Evolutionary conservation across 257 asterid species (phyloP).

Genomic region (Primulina huaijiensis): DNA sequence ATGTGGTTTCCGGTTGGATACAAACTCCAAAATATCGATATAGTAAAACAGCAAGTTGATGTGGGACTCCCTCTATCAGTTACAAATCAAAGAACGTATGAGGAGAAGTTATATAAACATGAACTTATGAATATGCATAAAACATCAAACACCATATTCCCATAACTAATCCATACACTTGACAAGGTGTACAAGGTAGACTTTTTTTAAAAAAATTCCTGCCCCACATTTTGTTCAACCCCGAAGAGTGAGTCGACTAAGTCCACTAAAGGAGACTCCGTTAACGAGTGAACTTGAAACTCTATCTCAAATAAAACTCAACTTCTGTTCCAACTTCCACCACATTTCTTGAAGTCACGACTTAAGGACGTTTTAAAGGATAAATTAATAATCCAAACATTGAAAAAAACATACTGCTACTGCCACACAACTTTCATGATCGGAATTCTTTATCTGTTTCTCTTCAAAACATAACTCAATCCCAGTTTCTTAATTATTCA

Average conservation of each 20-base stretch:
- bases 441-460: not conserved
- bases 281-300: not conserved
- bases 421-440: not conserved
- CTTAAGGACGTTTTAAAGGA: not conserved
- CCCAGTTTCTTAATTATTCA: not conserved
- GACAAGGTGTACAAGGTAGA: not conserved
- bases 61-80: conserved; percentile 23
- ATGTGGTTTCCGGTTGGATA: not conserved
- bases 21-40: not conserved
- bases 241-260: not conserved
- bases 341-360: not conserved
- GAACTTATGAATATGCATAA: not conserved
- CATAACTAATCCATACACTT: conserved; percentile 1
- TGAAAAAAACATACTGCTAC: not conserved
- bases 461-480: not conserved
- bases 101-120: not conserved
- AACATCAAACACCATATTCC: not conserved
- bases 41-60: conserved; percentile 7
- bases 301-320: not conserved
- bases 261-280: not conserved
- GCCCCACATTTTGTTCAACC: not conserved
- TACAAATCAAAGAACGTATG: not conserved
- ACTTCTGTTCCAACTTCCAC: not conserved
- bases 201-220: not conserved
- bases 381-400: not conserved